These are phyloP conservation scores for Gentiana macrophylla DNA, from an alignment of 257 asterid genomes.

Conservation along the genomic window DNA sequence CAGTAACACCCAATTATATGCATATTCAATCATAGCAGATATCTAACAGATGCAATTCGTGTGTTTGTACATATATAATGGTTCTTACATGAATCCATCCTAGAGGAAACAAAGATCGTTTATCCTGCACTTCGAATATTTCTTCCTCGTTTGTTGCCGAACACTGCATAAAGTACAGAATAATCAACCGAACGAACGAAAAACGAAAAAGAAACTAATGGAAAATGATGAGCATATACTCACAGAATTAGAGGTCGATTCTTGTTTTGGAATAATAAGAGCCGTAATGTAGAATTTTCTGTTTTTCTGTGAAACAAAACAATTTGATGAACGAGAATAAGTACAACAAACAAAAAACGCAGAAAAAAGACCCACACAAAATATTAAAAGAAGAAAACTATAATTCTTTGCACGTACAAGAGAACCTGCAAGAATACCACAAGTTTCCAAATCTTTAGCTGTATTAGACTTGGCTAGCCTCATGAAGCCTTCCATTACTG, in stretches of 20 bases:
- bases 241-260: conserved; percentile 95
- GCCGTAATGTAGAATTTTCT: conserved; percentile 73
- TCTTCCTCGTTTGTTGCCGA: conserved; percentile 94
- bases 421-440: conserved; percentile 94
- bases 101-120: conserved; percentile 70
- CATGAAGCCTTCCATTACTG: conserved; percentile 87
- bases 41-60: too few species aligned
- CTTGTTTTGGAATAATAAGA: conserved; percentile 94
- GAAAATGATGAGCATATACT: conserved; percentile 8
- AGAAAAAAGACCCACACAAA: background rate
- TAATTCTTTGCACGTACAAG: conserved; percentile 44
- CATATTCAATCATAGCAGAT: too few species aligned
- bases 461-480: conserved; percentile 85
- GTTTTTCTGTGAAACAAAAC: conserved; percentile 52
- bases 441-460: conserved; percentile 76
- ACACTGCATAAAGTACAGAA: conserved; percentile 43
- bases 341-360: too few species aligned
- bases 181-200: too few species aligned
- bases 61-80: background rate
- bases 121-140: conserved; percentile 96
- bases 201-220: conserved; percentile 1
- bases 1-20: too few species aligned
- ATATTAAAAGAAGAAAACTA: background rate
- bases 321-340: conserved; percentile 1
- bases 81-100: conserved; percentile 95